A percentile compares a stretch with the other conserved stretches of the same genome.
These are phyloP conservation scores for Aspergillus sp. DNA, from an alignment of 2,329 filamentous ascomycete species.

Conservation along the genomic window DNA sequence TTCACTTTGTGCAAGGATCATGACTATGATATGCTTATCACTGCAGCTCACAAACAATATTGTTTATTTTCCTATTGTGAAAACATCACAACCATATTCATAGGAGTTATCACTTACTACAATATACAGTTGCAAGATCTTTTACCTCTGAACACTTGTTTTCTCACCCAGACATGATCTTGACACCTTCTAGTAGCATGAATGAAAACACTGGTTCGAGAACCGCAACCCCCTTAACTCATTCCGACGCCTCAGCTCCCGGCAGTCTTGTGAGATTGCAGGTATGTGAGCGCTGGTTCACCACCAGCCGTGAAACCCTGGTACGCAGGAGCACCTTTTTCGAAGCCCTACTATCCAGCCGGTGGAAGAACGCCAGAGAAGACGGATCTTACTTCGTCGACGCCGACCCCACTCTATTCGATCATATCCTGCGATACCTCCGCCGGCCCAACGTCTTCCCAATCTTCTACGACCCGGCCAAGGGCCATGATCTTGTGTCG, in stretches of 20 bases:
- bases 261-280: neutral
- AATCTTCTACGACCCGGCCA: neutral
- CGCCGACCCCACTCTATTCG: slow-evolving; percentile 8
- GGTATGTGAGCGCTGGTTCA: neutral
- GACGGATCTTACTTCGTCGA: slow-evolving; percentile 13
- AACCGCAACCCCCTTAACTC: no score
- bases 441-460: slow-evolving; percentile 1
- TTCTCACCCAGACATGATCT: no score
- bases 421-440: slow-evolving; percentile 10
- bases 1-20: no score
- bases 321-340: slow-evolving; percentile 4
- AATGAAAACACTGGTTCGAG: neutral
- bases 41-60: no score
- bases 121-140: no score
- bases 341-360: neutral
- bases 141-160: no score
- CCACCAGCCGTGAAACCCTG: neutral
- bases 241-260: no score
- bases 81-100: no score
- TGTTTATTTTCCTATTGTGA: no score
- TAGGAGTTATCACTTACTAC: no score
- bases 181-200: neutral
- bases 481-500: slow-evolving; percentile 2
- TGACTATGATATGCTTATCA: no score
- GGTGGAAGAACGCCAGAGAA: neutral